Base-by-base conservation (phyloP, 108 stramenopile genomes). In the Nitzschia sp. region DNA sequence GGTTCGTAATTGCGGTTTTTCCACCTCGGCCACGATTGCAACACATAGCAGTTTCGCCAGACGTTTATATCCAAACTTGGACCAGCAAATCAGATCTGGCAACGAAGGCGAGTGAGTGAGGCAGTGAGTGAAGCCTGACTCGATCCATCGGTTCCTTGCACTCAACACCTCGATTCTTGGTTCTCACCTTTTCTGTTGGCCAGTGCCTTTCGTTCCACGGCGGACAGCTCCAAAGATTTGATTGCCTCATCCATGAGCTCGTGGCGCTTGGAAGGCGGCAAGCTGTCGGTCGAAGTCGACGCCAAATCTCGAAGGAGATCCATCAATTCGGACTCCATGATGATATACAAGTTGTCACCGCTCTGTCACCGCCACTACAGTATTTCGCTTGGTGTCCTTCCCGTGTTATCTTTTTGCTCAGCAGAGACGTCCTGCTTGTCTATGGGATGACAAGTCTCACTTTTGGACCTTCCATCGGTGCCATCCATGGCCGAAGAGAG, bases 241-340 rank as follows among this genome's bases (percentile, higher is more conserved):
- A 28, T 54, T 13, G 57, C 74, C 11, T 47, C 34, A 0, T 21
- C 46, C 28, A 70, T 58, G 13, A 58, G n/a, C 3, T 60, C 60
- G 19, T 68, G 34, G 34, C 67, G 66, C 51, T 68, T 47, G 23
- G 62, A 26, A 28, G 30, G 66, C 17, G 74, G 29, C 9, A 75
- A 21, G 27, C 60, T 30, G 26, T 75, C 74, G n/a, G 60, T 29
- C 17, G 53, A 55, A 9, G 65, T 23, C 27, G 61, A 68, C 27
- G 66, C 74, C 49, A 75, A 29, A 45, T 68, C 67, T 36, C 30
- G 51, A 26, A 75, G 54, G 54, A 68, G 33, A 11, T 66, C 73
- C 1, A 8, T 29, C 18, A 67, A 38, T 21, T 48, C 54, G 21
- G 33, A 29, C 18, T 33, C 32, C 31, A 33, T 59, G 29, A n/a